Base-by-base conservation (phyloP, 2,329 filamentous ascomycete genomes). In the Fusarium burgessii region DNA sequence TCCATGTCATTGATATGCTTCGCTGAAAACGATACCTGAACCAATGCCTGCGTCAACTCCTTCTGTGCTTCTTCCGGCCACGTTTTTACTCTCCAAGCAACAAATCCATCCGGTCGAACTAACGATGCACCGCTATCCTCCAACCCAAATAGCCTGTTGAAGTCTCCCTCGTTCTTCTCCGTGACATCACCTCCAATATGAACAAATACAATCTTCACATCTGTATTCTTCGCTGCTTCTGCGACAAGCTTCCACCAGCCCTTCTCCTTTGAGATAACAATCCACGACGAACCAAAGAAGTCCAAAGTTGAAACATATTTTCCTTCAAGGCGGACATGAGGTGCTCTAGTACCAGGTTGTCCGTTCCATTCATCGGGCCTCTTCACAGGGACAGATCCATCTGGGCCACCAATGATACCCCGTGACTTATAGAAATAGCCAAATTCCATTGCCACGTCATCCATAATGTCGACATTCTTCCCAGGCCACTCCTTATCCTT, bases 311-410 rank as follows among this genome's bases (percentile, higher is more conserved):
- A 73, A 13, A 36, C 29, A 5, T 11, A 11, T 54, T 58, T 23
- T 6, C 61, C 27, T 23, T 45, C 25, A 6, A 76, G 18, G 6
- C 27, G n/a, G 3, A 76, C 56, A 20, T 76, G 68, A 6, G 74
- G 66, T 17, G 71, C 74, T 36, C 74, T 49, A 1, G 71, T 76
- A 2, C 74, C 74, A 23, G 74, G 60, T 14, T 72, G 70, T 3
- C 73, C 74, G 15, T 60, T 66, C 73, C 74, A 76, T 52, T 75
- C 74, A 29, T 74, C 70, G 0, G 73, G 70, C 18, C 58, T 45
- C 57, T 58, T 60, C 0, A 75, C 73, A 0, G 50, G 56, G 3
- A 61, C 64, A 40, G 66, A 52, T 17, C 35, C 47, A 33, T 51
- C 51, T 11, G 25, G 38, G 47, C 59, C 38, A 15, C 36, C 52